These are phyloP conservation scores for Nakazawaea molendinolei DNA, from an alignment of 805 yeast species.

Conservation along the genomic window DNA sequence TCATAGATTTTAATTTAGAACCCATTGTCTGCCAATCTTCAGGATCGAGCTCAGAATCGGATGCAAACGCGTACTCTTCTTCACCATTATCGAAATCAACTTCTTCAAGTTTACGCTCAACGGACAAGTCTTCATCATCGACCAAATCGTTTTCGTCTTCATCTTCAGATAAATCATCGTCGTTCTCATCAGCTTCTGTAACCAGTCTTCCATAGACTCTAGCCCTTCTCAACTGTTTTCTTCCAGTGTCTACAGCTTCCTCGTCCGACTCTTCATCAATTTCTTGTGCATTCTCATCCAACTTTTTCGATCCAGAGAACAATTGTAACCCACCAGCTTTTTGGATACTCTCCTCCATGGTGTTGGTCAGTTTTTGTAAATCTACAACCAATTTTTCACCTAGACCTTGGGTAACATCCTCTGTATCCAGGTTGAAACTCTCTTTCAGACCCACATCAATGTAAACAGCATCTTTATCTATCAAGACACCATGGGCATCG, in stretches of 20 bases:
- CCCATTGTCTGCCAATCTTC: slow-evolving; percentile 47
- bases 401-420: slow-evolving; percentile 42
- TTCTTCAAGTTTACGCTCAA: slow-evolving; percentile 37
- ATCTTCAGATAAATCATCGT: slow-evolving; percentile 33
- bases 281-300: slow-evolving; percentile 30
- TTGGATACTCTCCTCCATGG: slow-evolving; percentile 50
- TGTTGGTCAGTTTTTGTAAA: slow-evolving; percentile 62
- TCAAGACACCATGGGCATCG: slow-evolving; percentile 97
- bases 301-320: slow-evolving; percentile 55
- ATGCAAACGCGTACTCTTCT: slow-evolving; percentile 36
- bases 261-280: slow-evolving; percentile 32
- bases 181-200: slow-evolving; percentile 38
- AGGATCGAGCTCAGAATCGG: slow-evolving; percentile 45
- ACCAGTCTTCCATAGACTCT: slow-evolving; percentile 49
- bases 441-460: slow-evolving; percentile 60
- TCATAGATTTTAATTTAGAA: slow-evolving; percentile 46
- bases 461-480: slow-evolving; percentile 96
- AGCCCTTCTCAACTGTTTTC: slow-evolving; percentile 58
- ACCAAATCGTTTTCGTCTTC: slow-evolving; percentile 35
- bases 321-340: slow-evolving; percentile 59
- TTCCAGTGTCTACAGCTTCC: slow-evolving; percentile 44
- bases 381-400: slow-evolving; percentile 84
- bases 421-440: slow-evolving; percentile 19
- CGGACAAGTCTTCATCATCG: slow-evolving; percentile 30
- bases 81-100: slow-evolving; percentile 36